Conservation (phyloP, 805 yeast genomes). For the Wickerhamiella sorbophila region DNA sequence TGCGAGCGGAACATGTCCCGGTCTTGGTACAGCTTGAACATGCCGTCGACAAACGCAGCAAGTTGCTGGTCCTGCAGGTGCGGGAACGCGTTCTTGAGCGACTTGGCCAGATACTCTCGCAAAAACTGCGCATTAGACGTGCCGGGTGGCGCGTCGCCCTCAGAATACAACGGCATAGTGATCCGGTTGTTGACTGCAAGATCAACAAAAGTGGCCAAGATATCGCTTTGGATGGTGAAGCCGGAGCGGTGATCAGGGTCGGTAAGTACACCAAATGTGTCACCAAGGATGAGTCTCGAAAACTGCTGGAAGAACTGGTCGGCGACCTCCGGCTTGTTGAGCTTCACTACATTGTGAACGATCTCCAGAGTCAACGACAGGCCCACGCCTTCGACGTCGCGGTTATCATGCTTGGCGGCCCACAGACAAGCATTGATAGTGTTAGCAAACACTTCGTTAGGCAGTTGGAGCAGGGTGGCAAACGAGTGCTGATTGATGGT, state of each 20-base stretch:
- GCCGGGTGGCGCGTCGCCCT: slow-evolving; percentile 74
- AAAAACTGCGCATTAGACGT: slow-evolving; percentile 68
- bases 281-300: slow-evolving; percentile 78
- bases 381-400: slow-evolving; percentile 92
- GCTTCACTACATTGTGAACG: slow-evolving; percentile 65
- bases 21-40: slow-evolving; percentile 56
- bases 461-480: slow-evolving; percentile 71
- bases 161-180: slow-evolving; percentile 59
- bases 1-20: slow-evolving; percentile 65
- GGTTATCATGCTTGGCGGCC: slow-evolving; percentile 96
- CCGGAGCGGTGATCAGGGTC: slow-evolving; percentile 98
- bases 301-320: slow-evolving; percentile 78
- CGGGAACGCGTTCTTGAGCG: slow-evolving; percentile 81
- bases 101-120: slow-evolving; percentile 65
- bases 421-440: slow-evolving; percentile 89
- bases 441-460: slow-evolving; percentile 82
- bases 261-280: slow-evolving; percentile 83
- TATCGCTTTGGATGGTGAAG: slow-evolving; percentile 71
- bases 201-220: slow-evolving; percentile 70
- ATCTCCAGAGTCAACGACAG: slow-evolving; percentile 71
- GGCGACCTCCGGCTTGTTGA: slow-evolving; percentile 50
- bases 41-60: slow-evolving; percentile 61
- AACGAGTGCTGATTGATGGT: slow-evolving; percentile 78
- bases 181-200: slow-evolving; percentile 67
- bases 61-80: slow-evolving; percentile 78